Conservation (phyloP, 2,329 filamentous ascomycete species). For the Fusarium sp. region DNA sequence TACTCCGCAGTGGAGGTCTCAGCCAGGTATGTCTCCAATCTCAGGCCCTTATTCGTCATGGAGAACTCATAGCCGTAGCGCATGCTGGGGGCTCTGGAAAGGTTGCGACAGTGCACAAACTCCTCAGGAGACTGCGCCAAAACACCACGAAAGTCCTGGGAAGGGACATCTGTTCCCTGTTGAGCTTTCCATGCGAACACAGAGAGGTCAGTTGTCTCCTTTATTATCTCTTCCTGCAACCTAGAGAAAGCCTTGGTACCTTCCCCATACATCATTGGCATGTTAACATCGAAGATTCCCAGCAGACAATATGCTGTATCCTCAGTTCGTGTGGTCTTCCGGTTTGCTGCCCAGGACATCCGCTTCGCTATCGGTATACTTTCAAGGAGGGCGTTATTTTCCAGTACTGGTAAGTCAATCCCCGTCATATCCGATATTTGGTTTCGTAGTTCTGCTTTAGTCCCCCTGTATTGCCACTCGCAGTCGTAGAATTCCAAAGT, state of each 20-base stretch:
- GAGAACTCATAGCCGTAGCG: not conserved
- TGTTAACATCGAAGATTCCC: slow-evolving; percentile 21
- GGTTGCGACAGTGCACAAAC: not conserved
- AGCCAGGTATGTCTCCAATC: not conserved
- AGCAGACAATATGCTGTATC: slow-evolving; percentile 26
- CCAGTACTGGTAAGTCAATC: not conserved
- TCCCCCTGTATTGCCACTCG: not conserved
- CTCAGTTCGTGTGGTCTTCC: slow-evolving; percentile 14
- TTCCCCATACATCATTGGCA: slow-evolving; percentile 31
- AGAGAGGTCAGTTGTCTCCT: slow-evolving; percentile 21
- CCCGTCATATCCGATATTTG: not conserved
- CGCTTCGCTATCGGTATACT: slow-evolving; percentile 5
- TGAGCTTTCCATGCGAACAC: slow-evolving; percentile 25
- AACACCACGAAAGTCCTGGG: not conserved
- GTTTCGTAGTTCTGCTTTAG: fast-evolving
- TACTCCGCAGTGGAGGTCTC: not conserved
- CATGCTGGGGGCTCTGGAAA: not conserved
- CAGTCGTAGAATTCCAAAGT: slow-evolving; percentile 1
- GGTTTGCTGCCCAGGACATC: slow-evolving; percentile 27
- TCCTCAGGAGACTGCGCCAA: not conserved
- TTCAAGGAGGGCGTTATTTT: not conserved
- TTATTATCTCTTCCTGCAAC: slow-evolving; percentile 30
- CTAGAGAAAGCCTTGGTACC: slow-evolving; percentile 15
- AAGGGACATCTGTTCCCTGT: not conserved
- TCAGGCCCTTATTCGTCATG: slow-evolving; percentile 17